Evolutionary conservation across 108 stramenopile genomes (phyloP).

Genomic region (Conticribra weissflogii): DNA sequence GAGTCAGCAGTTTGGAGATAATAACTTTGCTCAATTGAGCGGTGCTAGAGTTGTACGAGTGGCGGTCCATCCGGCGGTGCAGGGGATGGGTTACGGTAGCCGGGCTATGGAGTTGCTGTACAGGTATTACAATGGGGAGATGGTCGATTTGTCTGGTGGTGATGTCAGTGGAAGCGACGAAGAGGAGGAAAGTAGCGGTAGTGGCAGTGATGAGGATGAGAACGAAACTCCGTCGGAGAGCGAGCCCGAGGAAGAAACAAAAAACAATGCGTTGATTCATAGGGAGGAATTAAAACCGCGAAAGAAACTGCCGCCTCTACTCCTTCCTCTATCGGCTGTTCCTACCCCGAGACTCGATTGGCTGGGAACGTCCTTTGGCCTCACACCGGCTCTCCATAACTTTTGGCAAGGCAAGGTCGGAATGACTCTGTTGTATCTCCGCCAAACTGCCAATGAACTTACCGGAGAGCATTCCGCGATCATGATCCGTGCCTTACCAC

Average conservation of each 20-base stretch:
- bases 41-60: slow-evolving; percentile 98
- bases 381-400: slow-evolving; percentile 88
- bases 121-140: slow-evolving; percentile 95
- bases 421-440: slow-evolving; percentile 92
- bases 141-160: slow-evolving; percentile 68
- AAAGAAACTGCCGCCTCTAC: slow-evolving; percentile 95
- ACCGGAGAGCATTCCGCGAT: slow-evolving; percentile 97
- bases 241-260: slow-evolving; percentile 26
- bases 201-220: slow-evolving; percentile 55
- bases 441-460: slow-evolving; percentile 98
- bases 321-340: slow-evolving; percentile 87
- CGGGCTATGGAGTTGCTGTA: slow-evolving; percentile 90
- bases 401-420: slow-evolving; percentile 92
- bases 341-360: slow-evolving; percentile 93
- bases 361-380: slow-evolving; percentile 96
- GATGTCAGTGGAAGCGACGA: slow-evolving; percentile 43
- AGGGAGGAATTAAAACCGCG: slow-evolving; percentile 90
- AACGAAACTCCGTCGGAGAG: slow-evolving; percentile 47
- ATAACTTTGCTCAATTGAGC: slow-evolving; percentile 91
- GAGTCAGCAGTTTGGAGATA: slow-evolving; percentile 98
- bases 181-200: slow-evolving; percentile 42
- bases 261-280: slow-evolving; percentile 55
- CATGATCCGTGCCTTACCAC: slow-evolving; percentile 89
- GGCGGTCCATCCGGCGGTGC: slow-evolving; percentile 97
- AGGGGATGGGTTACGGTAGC: slow-evolving; percentile 97